phyloP scores from a whole-genome alignment of 768 basidiomycete species.

The Tulasnella sp. region DNA sequence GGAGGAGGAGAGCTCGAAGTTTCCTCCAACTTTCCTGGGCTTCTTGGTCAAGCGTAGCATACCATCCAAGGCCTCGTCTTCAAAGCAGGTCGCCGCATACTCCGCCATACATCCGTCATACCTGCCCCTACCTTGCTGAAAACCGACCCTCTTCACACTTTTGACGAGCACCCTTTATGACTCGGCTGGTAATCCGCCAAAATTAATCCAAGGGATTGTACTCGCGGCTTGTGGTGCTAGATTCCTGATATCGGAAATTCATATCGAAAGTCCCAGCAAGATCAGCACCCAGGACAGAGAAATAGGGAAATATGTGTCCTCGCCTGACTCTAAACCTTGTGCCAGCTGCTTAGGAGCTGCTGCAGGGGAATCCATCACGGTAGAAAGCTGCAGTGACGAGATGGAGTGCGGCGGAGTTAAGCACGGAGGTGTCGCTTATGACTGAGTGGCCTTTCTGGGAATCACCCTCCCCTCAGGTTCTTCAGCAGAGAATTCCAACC shows the following conservation, averaged over 20 bases:
- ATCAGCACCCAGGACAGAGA: too few species aligned
- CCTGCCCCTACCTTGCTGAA: background rate
- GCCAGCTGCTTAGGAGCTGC: background rate
- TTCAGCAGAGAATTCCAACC: too few species aligned
- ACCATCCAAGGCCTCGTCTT: conserved; percentile 5
- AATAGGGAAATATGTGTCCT: too few species aligned
- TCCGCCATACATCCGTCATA: background rate
- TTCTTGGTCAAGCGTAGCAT: background rate
- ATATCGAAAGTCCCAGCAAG: too few species aligned
- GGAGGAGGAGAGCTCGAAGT: background rate
- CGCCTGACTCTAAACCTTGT: background rate
- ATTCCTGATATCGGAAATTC: too few species aligned
- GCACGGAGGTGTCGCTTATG: too few species aligned
- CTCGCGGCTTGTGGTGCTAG: background rate
- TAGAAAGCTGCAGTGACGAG: background rate
- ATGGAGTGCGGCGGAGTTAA: background rate
- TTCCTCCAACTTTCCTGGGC: background rate
- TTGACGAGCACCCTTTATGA: background rate
- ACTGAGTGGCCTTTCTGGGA: too few species aligned
- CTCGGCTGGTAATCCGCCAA: background rate
- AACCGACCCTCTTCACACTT: background rate
- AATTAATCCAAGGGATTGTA: background rate
- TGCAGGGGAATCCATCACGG: background rate
- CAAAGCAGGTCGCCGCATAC: conserved; percentile 17
- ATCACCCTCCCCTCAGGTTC: too few species aligned